These are phyloP conservation scores for Verbena officinalis DNA, from an alignment of 257 asterid species.

Conservation along the genomic window DNA sequence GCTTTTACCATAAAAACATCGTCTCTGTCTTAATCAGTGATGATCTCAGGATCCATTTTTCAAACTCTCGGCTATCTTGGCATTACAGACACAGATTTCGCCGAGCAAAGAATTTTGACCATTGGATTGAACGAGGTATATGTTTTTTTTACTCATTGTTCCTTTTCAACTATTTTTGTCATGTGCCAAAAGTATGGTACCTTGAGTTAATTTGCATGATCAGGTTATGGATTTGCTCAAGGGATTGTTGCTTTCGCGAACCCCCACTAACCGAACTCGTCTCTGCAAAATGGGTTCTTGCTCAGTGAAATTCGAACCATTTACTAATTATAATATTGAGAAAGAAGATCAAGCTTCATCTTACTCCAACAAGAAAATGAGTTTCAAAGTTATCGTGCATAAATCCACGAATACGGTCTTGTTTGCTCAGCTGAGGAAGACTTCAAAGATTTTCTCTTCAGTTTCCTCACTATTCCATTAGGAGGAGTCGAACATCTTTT, in stretches of 20 bases:
- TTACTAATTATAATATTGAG: no score
- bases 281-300: neutral
- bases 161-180: neutral
- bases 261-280: slow-evolving; percentile 31
- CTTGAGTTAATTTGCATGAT: neutral
- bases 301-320: no score
- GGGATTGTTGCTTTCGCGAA: neutral
- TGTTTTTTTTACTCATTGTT: neutral
- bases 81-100: neutral
- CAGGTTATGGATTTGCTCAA: slow-evolving; percentile 27
- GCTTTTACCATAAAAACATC: neutral
- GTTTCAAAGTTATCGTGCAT: slow-evolving; percentile 3
- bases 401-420: slow-evolving; percentile 15
- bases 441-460: slow-evolving; percentile 26
- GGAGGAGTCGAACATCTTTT: slow-evolving; percentile 18
- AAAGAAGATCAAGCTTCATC: no score
- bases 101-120: neutral
- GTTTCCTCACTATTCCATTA: slow-evolving; percentile 23
- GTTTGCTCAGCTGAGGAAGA: slow-evolving; percentile 21
- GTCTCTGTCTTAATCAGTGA: neutral
- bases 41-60: slow-evolving; percentile 4
- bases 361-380: neutral
- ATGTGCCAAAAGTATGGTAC: no score
- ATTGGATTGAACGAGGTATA: slow-evolving; percentile 29
- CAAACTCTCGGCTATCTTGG: neutral